Evolutionary conservation across 768 basidiomycete genomes (phyloP).

Genomic region (Cyclocybe cylindracea): DNA sequence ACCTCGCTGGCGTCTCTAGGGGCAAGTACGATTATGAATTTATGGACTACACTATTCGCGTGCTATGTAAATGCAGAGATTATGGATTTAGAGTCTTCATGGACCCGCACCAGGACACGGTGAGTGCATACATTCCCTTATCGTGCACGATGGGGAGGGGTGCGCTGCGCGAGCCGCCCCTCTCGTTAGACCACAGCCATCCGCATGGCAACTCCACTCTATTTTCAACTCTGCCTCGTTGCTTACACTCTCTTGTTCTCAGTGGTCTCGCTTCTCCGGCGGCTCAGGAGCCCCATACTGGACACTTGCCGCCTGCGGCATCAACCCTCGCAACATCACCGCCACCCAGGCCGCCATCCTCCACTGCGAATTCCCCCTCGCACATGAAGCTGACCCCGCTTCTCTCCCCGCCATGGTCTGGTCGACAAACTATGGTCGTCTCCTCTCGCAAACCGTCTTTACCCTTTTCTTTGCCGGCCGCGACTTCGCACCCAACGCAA

Average conservation of each 20-base stretch:
- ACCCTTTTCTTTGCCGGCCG: conserved; percentile 94
- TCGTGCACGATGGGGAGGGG: not conserved
- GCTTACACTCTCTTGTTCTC: not conserved
- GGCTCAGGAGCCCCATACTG: conserved; percentile 95
- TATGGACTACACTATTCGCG: conserved; percentile 87
- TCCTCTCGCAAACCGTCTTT: conserved; percentile 86
- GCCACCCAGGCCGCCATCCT: conserved; percentile 84
- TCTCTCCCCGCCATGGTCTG: conserved; percentile 92
- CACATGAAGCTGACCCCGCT: conserved; percentile 64
- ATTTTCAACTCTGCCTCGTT: not conserved
- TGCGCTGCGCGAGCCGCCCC: too few relatives aligned
- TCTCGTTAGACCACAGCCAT: too few relatives aligned
- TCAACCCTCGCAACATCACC: conserved; percentile 83
- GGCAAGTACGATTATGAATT: conserved; percentile 89
- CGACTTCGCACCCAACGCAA: conserved; percentile 87
- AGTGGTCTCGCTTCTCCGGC: conserved; percentile 96
- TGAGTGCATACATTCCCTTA: conserved; percentile 41
- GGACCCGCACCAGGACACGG: conserved; percentile 95
- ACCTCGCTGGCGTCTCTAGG: conserved; percentile 39
- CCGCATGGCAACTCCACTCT: too few relatives aligned
- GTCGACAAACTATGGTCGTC: conserved; percentile 93
- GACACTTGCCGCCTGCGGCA: conserved; percentile 89
- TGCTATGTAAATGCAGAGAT: conserved; percentile 89
- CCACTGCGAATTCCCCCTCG: conserved; percentile 83
- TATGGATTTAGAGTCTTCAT: conserved; percentile 91